Base-by-base conservation (phyloP, 257 asterid species). In the Agastache rugosa region DNA sequence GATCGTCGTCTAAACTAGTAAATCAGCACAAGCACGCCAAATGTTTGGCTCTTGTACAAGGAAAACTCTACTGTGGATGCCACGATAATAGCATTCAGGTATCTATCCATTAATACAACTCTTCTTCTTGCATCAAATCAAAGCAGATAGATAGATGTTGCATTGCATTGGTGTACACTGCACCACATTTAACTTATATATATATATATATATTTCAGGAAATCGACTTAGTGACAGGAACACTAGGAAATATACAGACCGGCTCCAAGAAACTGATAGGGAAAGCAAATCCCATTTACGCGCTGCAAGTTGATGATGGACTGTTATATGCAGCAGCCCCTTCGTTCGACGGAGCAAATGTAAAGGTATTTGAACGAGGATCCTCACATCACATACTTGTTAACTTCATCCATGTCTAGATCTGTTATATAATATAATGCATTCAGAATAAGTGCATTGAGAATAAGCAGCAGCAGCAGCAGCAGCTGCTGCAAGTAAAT, bases 1-100 rank as follows among this genome's bases (percentile, higher is more conserved):
- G 93, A 65, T 71, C 90, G 61, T 85, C 91, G 58, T 84, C 91
- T 14, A 88, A 79, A 70, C 72, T 81, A 72, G 69, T 90, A 22
- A 92, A 92, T 77, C 96, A 80, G 44, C 71, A 85, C 55, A 90
- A 92, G 83, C 76, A 87, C 44, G 92, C 20, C 0, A 92, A 82
- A 85, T 81, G 92, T 70, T 75, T 87, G 85, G 82, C 91, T 75
- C 86, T 90, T 29, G 86, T 85, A 41, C 87, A 87, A 44, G 93
- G 89, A 42, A 92, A 85, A 77, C 73, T 92, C 45, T 92, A 92
- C 75, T 90, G 96, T 78, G 97, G 97, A 55, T 88, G 97, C 64
- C 82, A 79, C 4, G 97, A 92, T 83, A 83, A 37, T 55, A 92
- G 97, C 92, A 87, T 92, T 78, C 97, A 92, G 96, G 97, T 91